Conservation (phyloP, 768 basidiomycete genomes). For the Serendipita vermifera region DNA sequence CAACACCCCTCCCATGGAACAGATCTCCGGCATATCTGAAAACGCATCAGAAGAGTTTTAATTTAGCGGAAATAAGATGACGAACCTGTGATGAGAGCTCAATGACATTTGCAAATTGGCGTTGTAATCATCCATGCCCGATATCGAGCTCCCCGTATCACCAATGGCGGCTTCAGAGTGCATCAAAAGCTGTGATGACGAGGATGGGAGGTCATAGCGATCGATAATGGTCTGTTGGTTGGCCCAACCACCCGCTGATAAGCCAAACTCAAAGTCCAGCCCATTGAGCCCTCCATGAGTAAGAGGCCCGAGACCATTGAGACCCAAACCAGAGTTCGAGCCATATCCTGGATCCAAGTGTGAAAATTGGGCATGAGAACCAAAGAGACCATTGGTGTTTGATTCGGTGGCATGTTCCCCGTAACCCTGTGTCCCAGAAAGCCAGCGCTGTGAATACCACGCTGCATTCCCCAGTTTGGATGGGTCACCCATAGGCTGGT, state of each 20-base stretch:
- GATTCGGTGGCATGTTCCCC: not conserved
- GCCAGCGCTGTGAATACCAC: slow-evolving; percentile 2
- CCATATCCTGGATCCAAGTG: not conserved
- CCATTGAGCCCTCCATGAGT: not conserved
- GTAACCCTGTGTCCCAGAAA: not conserved
- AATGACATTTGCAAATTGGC: slow-evolving; percentile 9
- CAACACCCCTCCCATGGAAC: not conserved
- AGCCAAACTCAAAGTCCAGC: not conserved
- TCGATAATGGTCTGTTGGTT: slow-evolving; percentile 9
- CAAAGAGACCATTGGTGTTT: not conserved
- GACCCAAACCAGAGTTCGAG: not conserved
- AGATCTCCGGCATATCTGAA: slow-evolving; percentile 5
- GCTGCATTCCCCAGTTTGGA: not conserved
- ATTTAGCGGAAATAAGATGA: not conserved
- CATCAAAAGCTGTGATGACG: not conserved
- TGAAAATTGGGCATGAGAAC: not conserved
- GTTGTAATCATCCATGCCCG: not conserved
- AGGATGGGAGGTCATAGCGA: slow-evolving; percentile 3
- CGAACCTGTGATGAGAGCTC: slow-evolving; percentile 7
- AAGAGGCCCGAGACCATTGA: not conserved
- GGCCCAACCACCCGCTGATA: not conserved
- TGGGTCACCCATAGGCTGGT: not conserved
- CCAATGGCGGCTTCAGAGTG: slow-evolving; percentile 6
- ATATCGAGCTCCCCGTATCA: slow-evolving; percentile 5
- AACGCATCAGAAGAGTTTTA: too few relatives aligned